A percentile compares a stretch with the other conserved stretches of the same genome.
Evolutionary conservation across 805 yeast species (phyloP).

Genomic region (Debaryomyces castellii): DNA sequence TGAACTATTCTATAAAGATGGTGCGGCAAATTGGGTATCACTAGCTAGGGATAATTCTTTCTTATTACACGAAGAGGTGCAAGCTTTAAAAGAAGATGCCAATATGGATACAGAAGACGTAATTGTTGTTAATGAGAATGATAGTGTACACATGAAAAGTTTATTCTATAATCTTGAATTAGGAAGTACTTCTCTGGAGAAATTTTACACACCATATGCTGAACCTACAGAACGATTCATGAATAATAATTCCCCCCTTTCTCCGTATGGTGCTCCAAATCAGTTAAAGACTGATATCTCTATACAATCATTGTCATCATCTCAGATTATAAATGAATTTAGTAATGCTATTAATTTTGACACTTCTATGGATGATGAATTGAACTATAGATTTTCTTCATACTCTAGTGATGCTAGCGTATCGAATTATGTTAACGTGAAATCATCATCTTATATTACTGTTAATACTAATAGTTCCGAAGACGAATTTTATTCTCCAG

Average conservation of each 20-base stretch:
- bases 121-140: background rate
- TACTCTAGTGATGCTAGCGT: background rate
- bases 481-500: conserved; percentile 13
- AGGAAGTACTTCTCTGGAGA: background rate
- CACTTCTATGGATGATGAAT: conserved; percentile 2
- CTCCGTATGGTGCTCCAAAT: background rate
- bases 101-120: conserved; percentile 12
- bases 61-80: conserved; percentile 18
- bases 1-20: conserved; percentile 12
- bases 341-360: conserved; percentile 24
- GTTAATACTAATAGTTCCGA: conserved; percentile 3
- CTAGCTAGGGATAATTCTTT: conserved; percentile 24
- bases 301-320: conserved; percentile 24
- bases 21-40: conserved; percentile 24
- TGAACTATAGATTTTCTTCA: background rate
- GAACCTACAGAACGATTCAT: background rate
- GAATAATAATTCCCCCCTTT: background rate
- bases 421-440: background rate
- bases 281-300: conserved; percentile 15
- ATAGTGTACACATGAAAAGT: background rate
- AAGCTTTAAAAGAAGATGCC: conserved; percentile 19
- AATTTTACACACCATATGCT: background rate
- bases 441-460: background rate
- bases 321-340: conserved; percentile 26
- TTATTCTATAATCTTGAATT: background rate